Base-by-base conservation (phyloP, 495 filamentous ascomycete species). In the Podospora australis region DNA sequence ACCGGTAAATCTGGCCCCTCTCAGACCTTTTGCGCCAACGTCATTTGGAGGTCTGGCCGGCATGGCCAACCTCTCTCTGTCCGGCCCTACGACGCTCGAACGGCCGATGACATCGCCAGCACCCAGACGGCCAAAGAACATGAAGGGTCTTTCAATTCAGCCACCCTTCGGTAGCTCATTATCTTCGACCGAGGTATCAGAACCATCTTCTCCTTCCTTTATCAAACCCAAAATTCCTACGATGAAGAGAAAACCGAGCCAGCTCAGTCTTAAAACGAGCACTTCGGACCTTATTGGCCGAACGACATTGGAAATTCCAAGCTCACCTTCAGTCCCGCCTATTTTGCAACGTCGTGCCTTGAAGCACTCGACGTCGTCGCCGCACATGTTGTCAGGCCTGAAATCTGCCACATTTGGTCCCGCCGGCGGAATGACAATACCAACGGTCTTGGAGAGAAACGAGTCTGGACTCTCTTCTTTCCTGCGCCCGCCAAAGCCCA, bases 141-240 rank as follows among this genome's bases (percentile, higher is more conserved):
- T 91, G 58, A 98, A 98, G 65, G 91, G 91, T 41, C 73, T 98
- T 4, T 95, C 90, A 1, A 78, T 97, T 48, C 88, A 92, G 49
- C 87, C 94, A 39, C 80, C 84, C 11, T 73, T 79, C 6, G 34
- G 34, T 36, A 68, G 58, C 69, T 74, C 48, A 46, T 51, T 69
- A 22, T 61, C 64, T 1, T 58, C 63, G 11, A 66, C 65, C 2
- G 53, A 72, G 40, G 58, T 84, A 17, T 89, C 87, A 0, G 84
- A 87, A 25, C 87, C 90, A 22, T 74, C 85, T 2, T 95, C 92
- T 4, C 89, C 92, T 9, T 79, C 71, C 44, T 95, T 84, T 66
- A 87, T 83, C 59, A 88, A 81, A 67, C 90, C 77, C 30, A 79
- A 68, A 61, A 86, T 82, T 54, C 82, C 78, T n/a, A 70, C 72